Base-by-base conservation (phyloP, 148 eudicot species). In the Vaccinium myrtillus region DNA sequence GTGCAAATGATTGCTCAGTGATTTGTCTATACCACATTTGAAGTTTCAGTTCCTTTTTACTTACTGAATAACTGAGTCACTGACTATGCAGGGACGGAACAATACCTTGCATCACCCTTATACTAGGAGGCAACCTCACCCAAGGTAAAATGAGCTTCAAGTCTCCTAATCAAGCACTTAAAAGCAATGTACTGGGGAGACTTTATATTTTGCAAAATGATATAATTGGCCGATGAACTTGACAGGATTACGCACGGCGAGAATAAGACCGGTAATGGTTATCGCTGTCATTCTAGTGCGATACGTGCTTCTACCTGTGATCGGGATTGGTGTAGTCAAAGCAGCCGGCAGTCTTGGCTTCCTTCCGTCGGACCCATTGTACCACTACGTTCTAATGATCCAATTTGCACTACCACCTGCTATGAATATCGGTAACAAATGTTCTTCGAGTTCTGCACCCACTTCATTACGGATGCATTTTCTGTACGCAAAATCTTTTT, bases 341-440 rank as follows among this genome's bases (percentile, higher is more conserved):
- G 86, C 85, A 46, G 99, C 98, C 25, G 48, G 81, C 58, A 53
- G 55, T 30, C 85, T 94, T 0, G 98, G 98, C 49, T 89, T 91
- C 82, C 97, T 96, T 71, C 98, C 98, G 9, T 56, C 88, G 0
- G 99, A 96, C 70, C 94, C 95, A 1, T 86, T 96, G 85, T 96
- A 85, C 86, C 93, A 81, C 39, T 96, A 91, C 63, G 91, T 96
- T 77, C 88, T 96, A 18, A 85, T 96, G 93, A 87, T 94, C 87
- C 99, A 96, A 83, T 96, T 88, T 83, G 87, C 91, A 21, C 83
- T 96, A 50, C 99, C 99, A 59, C 99, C 98, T 16, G 99, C 99
- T 77, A 96, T 96, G 99, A 90, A 86, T 84, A 90, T 95, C 0
- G 90, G 97, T 92, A 82, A 14, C 0, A 73, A 73, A 73, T 18